Base-by-base conservation (phyloP, 495 filamentous ascomycete genomes). In the Penicillium verhagenii region DNA sequence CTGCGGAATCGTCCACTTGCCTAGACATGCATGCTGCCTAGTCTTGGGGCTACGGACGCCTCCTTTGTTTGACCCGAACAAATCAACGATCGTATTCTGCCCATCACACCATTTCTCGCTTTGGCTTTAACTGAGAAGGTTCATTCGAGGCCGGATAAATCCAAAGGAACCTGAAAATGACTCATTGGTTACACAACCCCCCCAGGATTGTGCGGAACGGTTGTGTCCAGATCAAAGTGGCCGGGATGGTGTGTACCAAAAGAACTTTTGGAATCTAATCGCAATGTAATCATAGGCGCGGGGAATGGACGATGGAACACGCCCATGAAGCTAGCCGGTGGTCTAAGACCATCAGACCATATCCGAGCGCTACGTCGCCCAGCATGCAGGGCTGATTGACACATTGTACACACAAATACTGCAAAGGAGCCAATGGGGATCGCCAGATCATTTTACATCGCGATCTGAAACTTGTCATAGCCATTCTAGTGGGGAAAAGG, bases 101-200 rank as follows among this genome's bases (percentile, higher is more conserved):
- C 54, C 51, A 57, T 61, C 58, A 57, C 58, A 61, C 54, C 58
- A 57, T 57, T n/a, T 28, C n/a, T 48, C 33, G 28, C n/a, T 45
- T 45, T 16, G 23, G 23, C 19, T 23, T 23, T 10, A 21, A 43
- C 42, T 45, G 42, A 28, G 20, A 25, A 26, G 20, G 23, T 24
- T 45, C 42, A 45, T 45, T 45, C 42, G 10, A 26, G 13, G 11
- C 21, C 20, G 5, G 13, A 23, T 24, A 13, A n/a, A n/a, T n/a
- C n/a, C n/a, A n/a, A 44, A 33, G 29, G 1, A 33, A 33, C n/a
- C n/a, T 3, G 29, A 35, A 35, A 16, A 35, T 35, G 33, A 35
- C 33, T 35, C 33, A 35, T 35, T 13, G 2, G 13, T 35, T 14
- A 35, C 33, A 35, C 33, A 11, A 2, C 13, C 14, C 1, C 4